Base-by-base conservation (phyloP, 2,329 filamentous ascomycete species). In the Aspergillus pseudoglaucus region DNA sequence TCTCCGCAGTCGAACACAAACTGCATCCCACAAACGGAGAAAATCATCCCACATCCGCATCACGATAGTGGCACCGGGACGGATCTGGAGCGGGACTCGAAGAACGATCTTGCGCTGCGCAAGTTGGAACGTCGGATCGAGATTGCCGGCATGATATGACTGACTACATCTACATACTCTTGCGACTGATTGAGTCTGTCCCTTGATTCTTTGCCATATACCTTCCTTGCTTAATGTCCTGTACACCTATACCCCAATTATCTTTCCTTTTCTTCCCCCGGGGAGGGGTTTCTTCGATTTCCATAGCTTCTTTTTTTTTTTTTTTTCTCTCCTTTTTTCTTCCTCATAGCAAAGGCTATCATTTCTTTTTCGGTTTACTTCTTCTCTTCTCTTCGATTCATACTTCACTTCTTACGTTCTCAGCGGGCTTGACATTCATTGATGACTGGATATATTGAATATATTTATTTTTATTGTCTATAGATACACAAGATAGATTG, bases 111-210 rank as follows among this genome's bases (percentile, higher is more conserved):
- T 41, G 52, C 50, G n/a, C 54, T 55, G 9, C 44, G 59, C 4
- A 59, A 58, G 39, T 63, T 63, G 63, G 59, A 62, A 17, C 43
- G 53, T 18, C 57, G 56, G 10, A 42, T 64, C 37, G 56, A 63
- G 5, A 53, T 63, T 6, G 53, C 54, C 1, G 55, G 60, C 17
- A 66, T 66, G 62, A 65, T 65, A 44, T 66, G 51, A 45, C 15
- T 41, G 35, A 47, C 39, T 37, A 44, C 22, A 18, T 45, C 23
- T 42, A n/a, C 35, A 37, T 27, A 18, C n/a, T 18, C 25, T 25
- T n/a, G 33, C 33, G n/a, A 17, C 15, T 39, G 17, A 39, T 20
- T 6, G 18, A 12, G 37, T 20, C 18, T 20, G 7, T 22, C 22
- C 17, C 17, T 18, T 17, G 18, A 12, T 22, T 17, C 37, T 9